Conservation (phyloP, 495 filamentous ascomycete genomes). For the Podospora pseudoanserina region DNA sequence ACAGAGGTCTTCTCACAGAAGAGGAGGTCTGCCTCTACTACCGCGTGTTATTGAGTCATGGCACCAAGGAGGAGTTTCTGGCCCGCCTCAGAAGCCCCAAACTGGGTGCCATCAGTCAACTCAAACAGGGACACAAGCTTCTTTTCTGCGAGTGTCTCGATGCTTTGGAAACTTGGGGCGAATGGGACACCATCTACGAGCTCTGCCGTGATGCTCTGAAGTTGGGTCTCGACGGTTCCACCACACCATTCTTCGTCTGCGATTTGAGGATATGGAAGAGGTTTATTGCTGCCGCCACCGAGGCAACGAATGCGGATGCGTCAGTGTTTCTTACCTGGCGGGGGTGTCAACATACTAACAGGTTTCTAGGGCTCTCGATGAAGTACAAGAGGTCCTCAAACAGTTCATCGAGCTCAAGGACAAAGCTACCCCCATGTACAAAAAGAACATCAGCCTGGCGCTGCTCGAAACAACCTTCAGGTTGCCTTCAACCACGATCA, state of each 20-base stretch:
- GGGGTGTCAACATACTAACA: slow-evolving; percentile 5
- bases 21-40: slow-evolving; percentile 38
- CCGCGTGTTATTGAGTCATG: slow-evolving; percentile 28
- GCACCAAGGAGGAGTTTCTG: slow-evolving; percentile 31
- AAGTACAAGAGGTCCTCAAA: slow-evolving; percentile 29
- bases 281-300: slow-evolving; percentile 31
- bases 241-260: slow-evolving; percentile 30
- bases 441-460: slow-evolving; percentile 32
- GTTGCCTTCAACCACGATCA: slow-evolving; percentile 12
- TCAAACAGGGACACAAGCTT: slow-evolving; percentile 33
- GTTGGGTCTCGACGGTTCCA: slow-evolving; percentile 24
- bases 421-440: slow-evolving; percentile 31
- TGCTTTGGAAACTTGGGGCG: slow-evolving; percentile 28
- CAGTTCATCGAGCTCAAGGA: slow-evolving; percentile 27
- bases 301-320: slow-evolving; percentile 29
- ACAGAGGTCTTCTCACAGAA: slow-evolving; percentile 31
- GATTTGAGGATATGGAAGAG: slow-evolving; percentile 35
- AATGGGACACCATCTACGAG: slow-evolving; percentile 35
- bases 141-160: slow-evolving; percentile 30
- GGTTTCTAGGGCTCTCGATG: slow-evolving; percentile 28
- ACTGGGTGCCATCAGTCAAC: slow-evolving; percentile 29
- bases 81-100: slow-evolving; percentile 28
- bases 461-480: slow-evolving; percentile 27
- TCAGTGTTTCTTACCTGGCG: slow-evolving; percentile 16
- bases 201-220: slow-evolving; percentile 31